phyloP scores from a whole-genome alignment of 495 filamentous ascomycete genomes.

The Physcia stellaris region DNA sequence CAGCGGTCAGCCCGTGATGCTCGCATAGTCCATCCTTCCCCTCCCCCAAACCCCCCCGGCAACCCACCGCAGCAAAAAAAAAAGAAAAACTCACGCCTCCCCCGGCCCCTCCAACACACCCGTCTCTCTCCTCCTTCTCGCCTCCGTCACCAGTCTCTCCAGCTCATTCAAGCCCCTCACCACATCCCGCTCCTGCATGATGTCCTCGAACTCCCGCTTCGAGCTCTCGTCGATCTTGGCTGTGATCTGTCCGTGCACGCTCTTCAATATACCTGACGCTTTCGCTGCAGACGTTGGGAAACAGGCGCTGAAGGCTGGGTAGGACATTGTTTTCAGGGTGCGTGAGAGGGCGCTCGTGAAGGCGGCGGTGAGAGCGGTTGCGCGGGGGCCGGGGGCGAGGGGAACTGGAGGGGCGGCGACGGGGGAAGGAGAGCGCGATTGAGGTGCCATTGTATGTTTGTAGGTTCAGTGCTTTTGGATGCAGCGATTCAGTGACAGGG shows the following conservation, averaged over 20 bases:
- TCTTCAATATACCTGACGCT: constrained; percentile 51
- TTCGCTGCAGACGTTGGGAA: constrained; percentile 70
- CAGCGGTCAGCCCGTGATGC: too few relatives aligned
- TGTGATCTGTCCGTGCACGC: constrained; percentile 58
- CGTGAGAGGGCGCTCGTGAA: constrained; percentile 54
- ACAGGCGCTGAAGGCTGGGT: constrained; percentile 69
- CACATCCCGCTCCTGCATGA: constrained; percentile 56
- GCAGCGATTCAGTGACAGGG: background rate
- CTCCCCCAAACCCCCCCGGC: background rate
- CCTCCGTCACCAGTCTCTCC: constrained; percentile 61
- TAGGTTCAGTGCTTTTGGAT: background rate
- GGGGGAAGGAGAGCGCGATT: constrained; percentile 38
- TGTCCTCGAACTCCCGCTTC: constrained; percentile 59
- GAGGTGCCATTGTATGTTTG: too few relatives aligned
- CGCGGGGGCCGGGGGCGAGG: constrained; percentile 60
- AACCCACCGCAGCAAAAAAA: background rate
- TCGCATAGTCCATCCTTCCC: constrained; percentile 1
- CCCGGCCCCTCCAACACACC: constrained; percentile 11
- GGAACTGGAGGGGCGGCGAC: constrained; percentile 41
- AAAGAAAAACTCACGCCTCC: constrained; percentile 23
- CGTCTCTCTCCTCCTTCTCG: constrained; percentile 41
- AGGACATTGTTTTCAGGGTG: constrained; percentile 59
- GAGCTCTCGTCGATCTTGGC: constrained; percentile 48
- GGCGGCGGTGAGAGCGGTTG: constrained; percentile 52
- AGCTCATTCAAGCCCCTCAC: constrained; percentile 68